Base-by-base conservation (phyloP, 345 rosid species). In the Camelina sativa region DNA sequence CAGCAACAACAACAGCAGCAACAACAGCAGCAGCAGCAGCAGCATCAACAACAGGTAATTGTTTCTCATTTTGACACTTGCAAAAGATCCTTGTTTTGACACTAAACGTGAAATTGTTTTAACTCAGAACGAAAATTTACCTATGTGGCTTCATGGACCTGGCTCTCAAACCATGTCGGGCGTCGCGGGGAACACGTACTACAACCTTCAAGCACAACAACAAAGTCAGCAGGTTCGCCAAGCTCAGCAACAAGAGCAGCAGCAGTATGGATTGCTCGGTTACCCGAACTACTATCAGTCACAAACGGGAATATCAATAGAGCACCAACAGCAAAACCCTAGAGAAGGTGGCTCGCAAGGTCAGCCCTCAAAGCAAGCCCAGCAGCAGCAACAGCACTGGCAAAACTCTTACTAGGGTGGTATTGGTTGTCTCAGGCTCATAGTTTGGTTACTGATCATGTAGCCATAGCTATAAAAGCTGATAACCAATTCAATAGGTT, bases 161-260 rank as follows among this genome's bases (percentile, higher is more conserved):
- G 92, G 89, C 52, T 85, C 92, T 4, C 83, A 96, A 69, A 81
- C 97, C 4, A 85, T 90, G 90, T 61, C 76, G 22, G 91, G 86
- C 15, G 86, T 81, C 66, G 88, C 89, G 2, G 56, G 85, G 80
- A 93, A 77, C 84, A 84, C 90, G 46, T 91, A 89, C 83, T 93
- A 89, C 85, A 84, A 85, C 87, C 91, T 89, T 76, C 96, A 89
- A 82, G 96, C 91, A 66, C 98, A 93, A 81, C 98, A 93, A 77
- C 88, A 84, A 68, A 55, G 57, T 32, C 74, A 70, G 74, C 74
- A 70, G 84, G 15, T 86, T 55, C 86, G 98, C 20, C 98, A 90
- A 83, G 93, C 83, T 35, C 98, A 91, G 72, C 96, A 88, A 67
- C 77, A 73, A 40, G 72, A 62, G 28, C 72, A 68, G 6, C 98